phyloP scores from a whole-genome alignment of 768 basidiomycete species.

The Lentinula sp. region DNA sequence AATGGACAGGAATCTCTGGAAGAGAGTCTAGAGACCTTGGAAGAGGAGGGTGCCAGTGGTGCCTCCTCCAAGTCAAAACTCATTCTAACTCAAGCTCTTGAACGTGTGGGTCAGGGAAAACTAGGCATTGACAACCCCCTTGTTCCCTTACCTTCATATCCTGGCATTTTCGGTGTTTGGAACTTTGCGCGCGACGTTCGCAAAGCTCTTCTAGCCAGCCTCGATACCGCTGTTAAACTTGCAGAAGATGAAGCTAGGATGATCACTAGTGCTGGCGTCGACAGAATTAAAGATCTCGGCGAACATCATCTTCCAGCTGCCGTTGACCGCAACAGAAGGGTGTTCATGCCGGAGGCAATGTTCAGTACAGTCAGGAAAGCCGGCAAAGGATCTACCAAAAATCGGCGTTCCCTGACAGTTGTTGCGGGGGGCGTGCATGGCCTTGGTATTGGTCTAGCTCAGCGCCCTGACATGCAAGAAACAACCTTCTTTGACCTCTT shows the following conservation, averaged over 20 bases:
- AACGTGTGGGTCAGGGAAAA: constrained; percentile 70
- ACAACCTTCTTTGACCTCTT: constrained; percentile 80
- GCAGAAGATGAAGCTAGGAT: constrained; percentile 81
- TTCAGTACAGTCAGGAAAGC: constrained; percentile 56
- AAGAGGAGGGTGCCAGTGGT: constrained; percentile 63
- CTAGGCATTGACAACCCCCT: constrained; percentile 46
- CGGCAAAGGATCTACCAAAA: constrained; percentile 29
- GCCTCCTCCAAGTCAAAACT: constrained; percentile 50
- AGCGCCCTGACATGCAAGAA: constrained; percentile 72
- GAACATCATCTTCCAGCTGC: constrained; percentile 74
- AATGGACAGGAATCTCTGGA: constrained; percentile 68
- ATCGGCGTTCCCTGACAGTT: constrained; percentile 33
- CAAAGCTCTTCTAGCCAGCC: constrained; percentile 63
- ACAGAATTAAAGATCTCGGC: constrained; percentile 59
- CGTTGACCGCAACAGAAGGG: constrained; percentile 72
- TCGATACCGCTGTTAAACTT: constrained; percentile 73
- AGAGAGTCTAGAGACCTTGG: constrained; percentile 68
- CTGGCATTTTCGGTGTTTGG: constrained; percentile 78
- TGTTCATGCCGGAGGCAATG: constrained; percentile 99
- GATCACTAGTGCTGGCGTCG: constrained; percentile 59
- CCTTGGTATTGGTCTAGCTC: constrained; percentile 76
- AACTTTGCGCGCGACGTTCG: constrained; percentile 83
- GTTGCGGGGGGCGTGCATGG: constrained; percentile 77
- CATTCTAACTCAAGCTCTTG: constrained; percentile 62
- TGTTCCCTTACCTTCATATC: constrained; percentile 68